Conservation (phyloP, 176 grass and related monocot genomes). For the Oryza nivara region DNA sequence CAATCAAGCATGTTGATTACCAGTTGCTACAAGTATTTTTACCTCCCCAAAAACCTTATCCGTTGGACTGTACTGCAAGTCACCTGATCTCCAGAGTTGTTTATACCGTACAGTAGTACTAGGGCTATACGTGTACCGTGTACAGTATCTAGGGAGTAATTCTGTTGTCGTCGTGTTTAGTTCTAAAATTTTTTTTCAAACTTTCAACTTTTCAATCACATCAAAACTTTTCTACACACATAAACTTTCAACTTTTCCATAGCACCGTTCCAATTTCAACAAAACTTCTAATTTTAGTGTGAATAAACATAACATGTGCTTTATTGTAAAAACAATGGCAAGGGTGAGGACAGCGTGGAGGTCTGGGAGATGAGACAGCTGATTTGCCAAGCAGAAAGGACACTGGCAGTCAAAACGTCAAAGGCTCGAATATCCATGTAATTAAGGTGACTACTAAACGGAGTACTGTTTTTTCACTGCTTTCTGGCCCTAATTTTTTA, state of each 20-base stretch:
- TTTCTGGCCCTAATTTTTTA: background rate
- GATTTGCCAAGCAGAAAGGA: constrained; percentile 38
- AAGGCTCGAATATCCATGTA: constrained; percentile 31
- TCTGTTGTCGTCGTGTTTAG: background rate
- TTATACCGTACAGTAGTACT: constrained; percentile 5
- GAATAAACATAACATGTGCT: background rate
- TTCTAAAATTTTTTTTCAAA: too few species aligned
- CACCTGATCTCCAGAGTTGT: constrained; percentile 20
- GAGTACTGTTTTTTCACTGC: background rate
- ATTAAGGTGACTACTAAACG: background rate
- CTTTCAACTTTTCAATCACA: too few species aligned
- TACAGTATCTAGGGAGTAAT: background rate
- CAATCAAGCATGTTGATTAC: background rate
- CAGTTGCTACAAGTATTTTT: background rate
- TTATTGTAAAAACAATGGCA: background rate
- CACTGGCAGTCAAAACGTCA: constrained; percentile 39
- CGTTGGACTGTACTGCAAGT: background rate
- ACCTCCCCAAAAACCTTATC: background rate
- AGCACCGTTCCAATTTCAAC: too few species aligned
- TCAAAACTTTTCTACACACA: too few species aligned
- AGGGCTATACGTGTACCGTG: constrained; percentile 30
- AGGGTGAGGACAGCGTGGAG: constrained; percentile 20
- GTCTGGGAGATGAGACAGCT: constrained; percentile 28
- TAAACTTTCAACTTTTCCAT: too few species aligned
- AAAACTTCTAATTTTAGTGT: too few species aligned